These are phyloP conservation scores for Aspergillus sp. DNA, from an alignment of 2,329 filamentous ascomycete genomes.

Conservation along the genomic window DNA sequence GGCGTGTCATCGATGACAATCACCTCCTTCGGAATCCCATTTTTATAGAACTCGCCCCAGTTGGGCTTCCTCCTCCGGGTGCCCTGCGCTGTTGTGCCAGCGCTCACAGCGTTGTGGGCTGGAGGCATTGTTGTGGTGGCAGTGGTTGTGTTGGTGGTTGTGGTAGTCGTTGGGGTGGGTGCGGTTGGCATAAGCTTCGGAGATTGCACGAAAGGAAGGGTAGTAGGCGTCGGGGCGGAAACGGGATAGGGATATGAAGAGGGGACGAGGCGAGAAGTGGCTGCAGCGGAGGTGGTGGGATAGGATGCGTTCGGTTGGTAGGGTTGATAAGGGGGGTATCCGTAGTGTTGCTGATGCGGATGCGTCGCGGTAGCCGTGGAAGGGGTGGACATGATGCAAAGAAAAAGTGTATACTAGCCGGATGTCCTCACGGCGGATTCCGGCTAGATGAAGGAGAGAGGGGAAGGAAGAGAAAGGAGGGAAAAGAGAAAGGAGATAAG, in stretches of 20 bases:
- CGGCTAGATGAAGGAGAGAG: constrained; percentile 8
- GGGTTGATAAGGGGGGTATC: constrained; percentile 58
- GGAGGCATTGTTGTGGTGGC: constrained; percentile 39
- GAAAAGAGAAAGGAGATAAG: neutral
- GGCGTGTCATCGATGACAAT: constrained; percentile 77
- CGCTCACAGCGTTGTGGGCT: constrained; percentile 41
- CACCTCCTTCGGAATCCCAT: constrained; percentile 79
- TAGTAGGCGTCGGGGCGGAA: constrained; percentile 32
- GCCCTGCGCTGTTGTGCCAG: constrained; percentile 41
- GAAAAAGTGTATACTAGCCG: constrained; percentile 25
- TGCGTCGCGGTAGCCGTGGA: constrained; percentile 74
- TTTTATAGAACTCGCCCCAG: constrained; percentile 80
- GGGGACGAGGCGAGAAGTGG: constrained; percentile 44
- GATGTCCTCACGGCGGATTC: constrained; percentile 30
- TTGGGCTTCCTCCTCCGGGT: constrained; percentile 65
- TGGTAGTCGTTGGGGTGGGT: constrained; percentile 29
- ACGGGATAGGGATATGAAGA: constrained; percentile 47
- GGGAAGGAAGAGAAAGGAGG: neutral
- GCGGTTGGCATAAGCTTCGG: constrained; percentile 42
- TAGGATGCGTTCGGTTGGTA: constrained; percentile 59
- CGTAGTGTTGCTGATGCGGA: constrained; percentile 61
- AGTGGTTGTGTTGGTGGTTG: constrained; percentile 36
- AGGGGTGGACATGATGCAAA: constrained; percentile 72
- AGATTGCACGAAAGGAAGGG: constrained; percentile 37
- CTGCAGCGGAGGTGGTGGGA: constrained; percentile 48